Evolutionary conservation across 2,329 filamentous ascomycete genomes (phyloP).

Genomic region (Monosporascus cannonballus): DNA sequence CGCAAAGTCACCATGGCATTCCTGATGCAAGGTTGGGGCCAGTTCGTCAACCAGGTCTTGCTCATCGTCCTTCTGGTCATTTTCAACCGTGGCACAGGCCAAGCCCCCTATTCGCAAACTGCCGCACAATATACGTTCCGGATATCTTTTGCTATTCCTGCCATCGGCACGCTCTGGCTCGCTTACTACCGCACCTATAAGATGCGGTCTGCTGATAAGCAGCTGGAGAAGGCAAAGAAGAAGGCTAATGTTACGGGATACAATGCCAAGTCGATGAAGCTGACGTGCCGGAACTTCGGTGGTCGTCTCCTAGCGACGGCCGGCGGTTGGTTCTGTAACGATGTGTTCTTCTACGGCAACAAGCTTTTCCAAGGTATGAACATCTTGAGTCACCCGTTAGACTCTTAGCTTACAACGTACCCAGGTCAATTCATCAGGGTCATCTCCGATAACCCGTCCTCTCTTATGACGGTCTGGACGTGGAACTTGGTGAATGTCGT

Average conservation of each 20-base stretch:
- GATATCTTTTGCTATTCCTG: slow-evolving; percentile 85
- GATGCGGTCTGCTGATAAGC: slow-evolving; percentile 83
- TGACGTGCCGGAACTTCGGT: slow-evolving; percentile 78
- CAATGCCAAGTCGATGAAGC: slow-evolving; percentile 73
- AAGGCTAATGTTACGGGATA: slow-evolving; percentile 86
- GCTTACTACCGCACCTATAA: slow-evolving; percentile 94
- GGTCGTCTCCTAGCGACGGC: slow-evolving; percentile 81
- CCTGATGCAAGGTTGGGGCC: slow-evolving; percentile 97
- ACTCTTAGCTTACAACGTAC: slow-evolving; percentile 4
- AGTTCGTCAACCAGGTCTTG: slow-evolving; percentile 87
- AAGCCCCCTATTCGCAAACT: slow-evolving; percentile 70
- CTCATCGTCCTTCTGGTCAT: slow-evolving; percentile 81
- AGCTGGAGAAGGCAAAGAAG: slow-evolving; percentile 77
- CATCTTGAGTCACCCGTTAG: not conserved
- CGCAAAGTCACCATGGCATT: slow-evolving; percentile 94
- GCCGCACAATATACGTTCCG: slow-evolving; percentile 87
- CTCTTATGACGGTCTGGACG: slow-evolving; percentile 80
- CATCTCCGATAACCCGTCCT: slow-evolving; percentile 61
- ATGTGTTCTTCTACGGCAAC: slow-evolving; percentile 99
- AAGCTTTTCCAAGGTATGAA: slow-evolving; percentile 76
- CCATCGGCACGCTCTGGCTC: slow-evolving; percentile 86
- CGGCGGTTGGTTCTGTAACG: slow-evolving; percentile 90
- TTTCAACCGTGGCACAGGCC: slow-evolving; percentile 75
- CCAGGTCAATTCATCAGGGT: slow-evolving; percentile 72
- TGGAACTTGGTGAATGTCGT: slow-evolving; percentile 91